A percentile compares a stretch with the other conserved stretches of the same genome.
phyloP scores from a whole-genome alignment of 75 land plant genomes.

The Sequoia sempervirens region DNA sequence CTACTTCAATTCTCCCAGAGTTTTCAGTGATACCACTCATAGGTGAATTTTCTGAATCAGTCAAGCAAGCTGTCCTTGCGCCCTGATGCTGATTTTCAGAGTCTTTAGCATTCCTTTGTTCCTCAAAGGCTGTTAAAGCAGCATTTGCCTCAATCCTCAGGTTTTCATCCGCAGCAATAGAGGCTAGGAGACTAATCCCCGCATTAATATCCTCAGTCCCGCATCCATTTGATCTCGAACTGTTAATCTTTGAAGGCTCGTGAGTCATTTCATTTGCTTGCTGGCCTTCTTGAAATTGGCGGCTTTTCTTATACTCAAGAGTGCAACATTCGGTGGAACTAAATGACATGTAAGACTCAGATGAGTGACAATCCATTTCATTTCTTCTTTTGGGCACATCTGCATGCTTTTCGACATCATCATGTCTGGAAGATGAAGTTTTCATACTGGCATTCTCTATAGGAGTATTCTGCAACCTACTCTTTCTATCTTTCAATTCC shows the following conservation, averaged over 20 bases:
- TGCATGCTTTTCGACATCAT: neutral
- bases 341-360: slow-evolving; percentile 9
- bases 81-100: slow-evolving; percentile 8
- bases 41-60: slow-evolving; percentile 12
- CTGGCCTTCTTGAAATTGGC: neutral
- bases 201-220: slow-evolving; percentile 7
- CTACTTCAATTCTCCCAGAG: slow-evolving; percentile 2
- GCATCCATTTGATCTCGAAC: slow-evolving; percentile 5
- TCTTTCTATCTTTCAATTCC: slow-evolving; percentile 4
- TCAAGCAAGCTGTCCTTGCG: neutral
- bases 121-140: neutral
- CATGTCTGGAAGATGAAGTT: neutral
- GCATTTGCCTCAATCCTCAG: slow-evolving; percentile 14
- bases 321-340: slow-evolving; percentile 12
- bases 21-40: slow-evolving; percentile 11
- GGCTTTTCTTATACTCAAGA: slow-evolving; percentile 1
- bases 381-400: slow-evolving; percentile 3
- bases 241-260: neutral
- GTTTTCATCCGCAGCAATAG: slow-evolving; percentile 24
- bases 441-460: neutral
- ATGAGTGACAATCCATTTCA: slow-evolving; percentile 13
- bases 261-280: neutral
- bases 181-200: slow-evolving; percentile 22
- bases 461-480: slow-evolving; percentile 7
- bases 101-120: neutral